A percentile compares a stretch with the other conserved stretches of the same genome.
These are phyloP conservation scores for Baorangia bicolor DNA, from an alignment of 768 basidiomycete genomes.

Conservation along the genomic window DNA sequence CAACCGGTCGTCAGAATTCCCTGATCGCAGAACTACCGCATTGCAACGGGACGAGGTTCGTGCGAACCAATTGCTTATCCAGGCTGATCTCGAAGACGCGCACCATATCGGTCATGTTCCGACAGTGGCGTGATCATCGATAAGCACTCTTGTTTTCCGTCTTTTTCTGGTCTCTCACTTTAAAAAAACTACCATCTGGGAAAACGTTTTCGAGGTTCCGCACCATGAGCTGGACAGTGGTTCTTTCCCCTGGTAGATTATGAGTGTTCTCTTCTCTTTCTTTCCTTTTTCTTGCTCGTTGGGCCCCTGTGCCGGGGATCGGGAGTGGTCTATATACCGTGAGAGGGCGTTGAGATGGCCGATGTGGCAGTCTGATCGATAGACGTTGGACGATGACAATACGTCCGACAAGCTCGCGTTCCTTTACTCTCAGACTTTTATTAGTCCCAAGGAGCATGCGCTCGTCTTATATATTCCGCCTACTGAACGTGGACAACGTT, in stretches of 20 bases:
- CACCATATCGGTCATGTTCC: not conserved
- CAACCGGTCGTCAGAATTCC: slow-evolving; percentile 1
- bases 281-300: not conserved
- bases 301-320: not conserved
- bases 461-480: not conserved
- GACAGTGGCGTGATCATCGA: slow-evolving; percentile 14
- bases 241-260: not conserved
- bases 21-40: slow-evolving; percentile 17
- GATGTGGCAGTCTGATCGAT: not conserved
- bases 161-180: not conserved
- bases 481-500: not conserved
- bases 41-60: not conserved
- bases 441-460: not conserved
- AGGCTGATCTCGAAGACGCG: slow-evolving; percentile 23
- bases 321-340: not conserved
- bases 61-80: slow-evolving; percentile 18
- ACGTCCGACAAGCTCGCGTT: slow-evolving; percentile 4
- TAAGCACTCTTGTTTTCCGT: slow-evolving; percentile 6
- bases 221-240: not conserved
- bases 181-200: not conserved
- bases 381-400: not conserved
- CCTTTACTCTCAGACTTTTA: not conserved
- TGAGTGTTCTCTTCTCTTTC: not conserved
- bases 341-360: not conserved
- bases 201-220: not conserved